Conservation (phyloP, 306 rosid genomes). For the Rosa chinensis region DNA sequence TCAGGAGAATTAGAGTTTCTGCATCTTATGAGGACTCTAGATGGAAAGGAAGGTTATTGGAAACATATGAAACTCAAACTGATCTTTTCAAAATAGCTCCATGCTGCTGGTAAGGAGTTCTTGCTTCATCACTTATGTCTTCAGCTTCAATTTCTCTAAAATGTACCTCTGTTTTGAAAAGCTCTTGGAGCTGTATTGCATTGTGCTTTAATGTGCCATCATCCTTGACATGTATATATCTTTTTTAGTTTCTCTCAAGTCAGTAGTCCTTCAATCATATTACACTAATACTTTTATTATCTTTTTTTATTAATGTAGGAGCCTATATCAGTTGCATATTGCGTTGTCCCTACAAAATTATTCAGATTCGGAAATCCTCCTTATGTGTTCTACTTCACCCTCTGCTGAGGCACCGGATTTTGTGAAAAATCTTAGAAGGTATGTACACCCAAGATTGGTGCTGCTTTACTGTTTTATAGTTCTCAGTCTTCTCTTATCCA, state of each 20-base stretch:
- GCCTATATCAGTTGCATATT: conserved; percentile 25
- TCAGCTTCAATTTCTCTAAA: background rate
- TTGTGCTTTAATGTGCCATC: background rate
- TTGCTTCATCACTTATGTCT: background rate
- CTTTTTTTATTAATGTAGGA: conserved; percentile 46
- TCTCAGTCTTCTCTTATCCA: background rate
- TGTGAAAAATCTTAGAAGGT: conserved; percentile 67
- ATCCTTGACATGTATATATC: background rate
- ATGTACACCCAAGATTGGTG: conserved; percentile 1
- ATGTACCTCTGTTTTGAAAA: background rate
- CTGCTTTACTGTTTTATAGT: background rate
- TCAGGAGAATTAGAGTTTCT: conserved; percentile 76
- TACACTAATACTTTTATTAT: conserved; percentile 18
- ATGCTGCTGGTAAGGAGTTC: conserved; percentile 64
- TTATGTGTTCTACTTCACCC: conserved; percentile 79
- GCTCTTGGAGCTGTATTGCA: background rate
- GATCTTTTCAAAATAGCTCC: conserved; percentile 71
- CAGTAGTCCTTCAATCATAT: background rate
- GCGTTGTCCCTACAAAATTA: conserved; percentile 38
- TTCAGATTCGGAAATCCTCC: conserved; percentile 77
- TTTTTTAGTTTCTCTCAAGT: background rate
- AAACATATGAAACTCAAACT: conserved; percentile 70
- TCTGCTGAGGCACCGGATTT: conserved; percentile 77
- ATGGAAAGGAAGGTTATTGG: conserved; percentile 68
- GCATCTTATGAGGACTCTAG: conserved; percentile 53